These are phyloP conservation scores for Hemileccinum impolitum DNA, from an alignment of 768 basidiomycete species.

Conservation along the genomic window DNA sequence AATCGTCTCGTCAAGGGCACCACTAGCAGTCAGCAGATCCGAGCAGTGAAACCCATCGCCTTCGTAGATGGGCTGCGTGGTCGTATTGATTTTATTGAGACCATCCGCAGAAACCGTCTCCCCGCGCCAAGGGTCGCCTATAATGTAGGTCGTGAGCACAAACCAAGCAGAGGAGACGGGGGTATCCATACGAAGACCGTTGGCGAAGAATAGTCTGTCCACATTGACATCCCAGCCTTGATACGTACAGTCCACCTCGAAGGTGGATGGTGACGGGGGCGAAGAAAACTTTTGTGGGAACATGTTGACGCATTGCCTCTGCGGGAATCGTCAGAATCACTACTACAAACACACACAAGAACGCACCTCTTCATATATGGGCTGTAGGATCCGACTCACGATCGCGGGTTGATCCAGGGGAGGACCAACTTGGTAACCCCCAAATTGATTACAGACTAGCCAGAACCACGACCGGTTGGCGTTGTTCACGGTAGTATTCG, in stretches of 20 bases:
- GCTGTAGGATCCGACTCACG: conserved; percentile 33
- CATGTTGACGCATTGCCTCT: conserved; percentile 71
- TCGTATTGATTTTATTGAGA: conserved; percentile 43
- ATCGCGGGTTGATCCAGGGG: conserved; percentile 34
- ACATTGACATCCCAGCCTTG: conserved; percentile 60
- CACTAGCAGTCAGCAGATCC: conserved; percentile 45
- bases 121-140: conserved; percentile 73
- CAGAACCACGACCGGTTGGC: conserved; percentile 62
- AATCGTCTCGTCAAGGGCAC: conserved; percentile 48
- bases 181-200: conserved; percentile 52
- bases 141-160: background rate
- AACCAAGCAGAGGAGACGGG: background rate
- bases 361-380: conserved; percentile 27
- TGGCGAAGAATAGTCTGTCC: conserved; percentile 65
- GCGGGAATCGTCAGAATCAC: background rate
- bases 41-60: conserved; percentile 69
- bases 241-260: conserved; percentile 47
- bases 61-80: conserved; percentile 52
- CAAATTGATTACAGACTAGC: conserved; percentile 74
- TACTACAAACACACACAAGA: background rate
- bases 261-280: conserved; percentile 42
- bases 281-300: conserved; percentile 57
- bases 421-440: conserved; percentile 43
- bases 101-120: conserved; percentile 62
- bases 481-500: conserved; percentile 55